phyloP scores from a whole-genome alignment of 2,329 filamentous ascomycete genomes.

The Cordyceps cateniannulata region DNA sequence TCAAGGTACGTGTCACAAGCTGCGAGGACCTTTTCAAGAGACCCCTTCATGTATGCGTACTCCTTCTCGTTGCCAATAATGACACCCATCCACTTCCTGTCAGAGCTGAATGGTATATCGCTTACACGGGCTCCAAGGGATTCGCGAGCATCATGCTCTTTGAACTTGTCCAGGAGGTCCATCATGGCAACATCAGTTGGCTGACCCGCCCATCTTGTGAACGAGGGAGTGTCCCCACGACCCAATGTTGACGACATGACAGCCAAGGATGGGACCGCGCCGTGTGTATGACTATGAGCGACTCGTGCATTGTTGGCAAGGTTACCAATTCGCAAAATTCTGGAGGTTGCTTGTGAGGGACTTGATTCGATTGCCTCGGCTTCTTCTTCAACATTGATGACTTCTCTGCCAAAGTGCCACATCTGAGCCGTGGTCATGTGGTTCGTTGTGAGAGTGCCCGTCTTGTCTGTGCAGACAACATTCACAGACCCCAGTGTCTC shows the following conservation, averaged over 20 bases:
- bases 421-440: constrained; percentile 97
- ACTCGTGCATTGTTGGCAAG: constrained; percentile 92
- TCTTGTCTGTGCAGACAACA: constrained; percentile 99
- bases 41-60: constrained; percentile 91
- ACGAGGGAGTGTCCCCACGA: constrained; percentile 48
- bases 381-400: constrained; percentile 48
- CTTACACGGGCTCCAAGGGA: constrained; percentile 73
- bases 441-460: constrained; percentile 85
- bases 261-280: constrained; percentile 61
- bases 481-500: constrained; percentile 98
- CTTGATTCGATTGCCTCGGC: constrained; percentile 48
- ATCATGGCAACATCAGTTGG: constrained; percentile 97
- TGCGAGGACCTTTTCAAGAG: constrained; percentile 77
- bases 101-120: constrained; percentile 93
- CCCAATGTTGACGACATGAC: constrained; percentile 80
- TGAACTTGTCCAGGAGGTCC: constrained; percentile 83
- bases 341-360: constrained; percentile 67
- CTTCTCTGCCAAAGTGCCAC: constrained; percentile 77
- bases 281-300: constrained; percentile 63
- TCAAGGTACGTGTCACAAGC: constrained; percentile 89
- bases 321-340: constrained; percentile 86
- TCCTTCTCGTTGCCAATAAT: constrained; percentile 71
- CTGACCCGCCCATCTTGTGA: constrained; percentile 92
- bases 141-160: constrained; percentile 85
- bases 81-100: constrained; percentile 99